Base-by-base conservation (phyloP, 768 basidiomycete genomes). In the Amanita pseudoporphyria region DNA sequence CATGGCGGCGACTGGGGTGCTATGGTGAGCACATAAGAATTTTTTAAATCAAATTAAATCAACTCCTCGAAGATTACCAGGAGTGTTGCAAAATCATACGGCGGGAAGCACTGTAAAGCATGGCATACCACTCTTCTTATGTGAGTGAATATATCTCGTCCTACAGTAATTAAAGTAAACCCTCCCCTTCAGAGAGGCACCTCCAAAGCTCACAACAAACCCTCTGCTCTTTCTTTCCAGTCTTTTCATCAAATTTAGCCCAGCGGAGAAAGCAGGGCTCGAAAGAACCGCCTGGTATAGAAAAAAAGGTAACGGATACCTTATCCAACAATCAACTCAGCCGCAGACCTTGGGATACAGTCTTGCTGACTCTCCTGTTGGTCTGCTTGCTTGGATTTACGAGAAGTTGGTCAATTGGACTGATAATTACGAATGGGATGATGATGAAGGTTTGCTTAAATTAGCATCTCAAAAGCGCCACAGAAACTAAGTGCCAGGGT, bases 321-420 rank as follows among this genome's bases (percentile, higher is more conserved):
- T 58, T 43, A 10, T 44, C 6, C 54, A 65, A 42, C 76, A 76
- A 52, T 59, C 68, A 0, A 77, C 76, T 0, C 66, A 70, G 50
- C 76, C 76, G 0, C 77, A 78, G 54, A 78, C 77, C 0, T 56
- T 78, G 3, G 79, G 76, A 0, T 82, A 82, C 54, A 53, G 64
- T 9, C 62, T 82, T 3, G 64, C 74, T 1, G 81, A 82, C 54
- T 81, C 78, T 6, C 81, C 81, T 7, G 69, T 68, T 5, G 81
- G 76, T 1, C 53, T 77, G 18, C 64, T 78, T 9, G 72, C 67
- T 1, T 77, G 76, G 76, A 73, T 78, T 16, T 78, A 76, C 48
- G 76, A 77, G 54, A 76, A 78, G 45, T 54, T 77, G 12, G 64
- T 71, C 21, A 58, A 60, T 26, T 76, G 72, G 71, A 71, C 72